Evolutionary conservation across 768 basidiomycete species (phyloP).

Genomic region (Boletus speciosus): DNA sequence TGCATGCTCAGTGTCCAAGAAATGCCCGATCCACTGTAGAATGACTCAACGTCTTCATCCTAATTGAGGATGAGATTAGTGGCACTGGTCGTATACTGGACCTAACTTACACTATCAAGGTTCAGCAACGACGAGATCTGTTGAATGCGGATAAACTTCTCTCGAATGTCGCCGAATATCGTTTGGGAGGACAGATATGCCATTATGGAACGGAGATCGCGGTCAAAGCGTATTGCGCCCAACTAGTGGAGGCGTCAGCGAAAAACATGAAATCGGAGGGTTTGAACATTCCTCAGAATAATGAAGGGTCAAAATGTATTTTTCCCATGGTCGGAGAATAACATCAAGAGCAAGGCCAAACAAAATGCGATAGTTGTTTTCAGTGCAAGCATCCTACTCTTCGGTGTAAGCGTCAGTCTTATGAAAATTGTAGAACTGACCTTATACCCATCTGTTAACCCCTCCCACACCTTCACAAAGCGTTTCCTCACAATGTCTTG

Average conservation of each 20-base stretch:
- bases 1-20: constrained; percentile 77
- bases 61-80: constrained; percentile 28
- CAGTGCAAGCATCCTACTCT: constrained; percentile 77
- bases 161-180: constrained; percentile 83
- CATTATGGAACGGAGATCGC: constrained; percentile 81
- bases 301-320: constrained; percentile 70
- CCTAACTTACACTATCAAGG: constrained; percentile 59
- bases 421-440: constrained; percentile 35
- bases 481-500: constrained; percentile 85
- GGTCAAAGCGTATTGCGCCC: constrained; percentile 93
- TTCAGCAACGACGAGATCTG: constrained; percentile 92
- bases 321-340: constrained; percentile 95
- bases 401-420: neutral
- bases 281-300: constrained; percentile 73
- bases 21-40: constrained; percentile 91
- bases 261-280: neutral
- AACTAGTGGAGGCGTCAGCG: constrained; percentile 48
- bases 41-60: constrained; percentile 95
- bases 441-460: constrained; percentile 81
- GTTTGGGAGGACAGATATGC: constrained; percentile 86
- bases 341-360: constrained; percentile 84
- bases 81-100: neutral
- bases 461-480: constrained; percentile 87
- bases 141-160: constrained; percentile 88
- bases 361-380: constrained; percentile 81